Base-by-base conservation (phyloP, 169 alveolate genomes). In the Besnoitia besnoiti region DNA sequence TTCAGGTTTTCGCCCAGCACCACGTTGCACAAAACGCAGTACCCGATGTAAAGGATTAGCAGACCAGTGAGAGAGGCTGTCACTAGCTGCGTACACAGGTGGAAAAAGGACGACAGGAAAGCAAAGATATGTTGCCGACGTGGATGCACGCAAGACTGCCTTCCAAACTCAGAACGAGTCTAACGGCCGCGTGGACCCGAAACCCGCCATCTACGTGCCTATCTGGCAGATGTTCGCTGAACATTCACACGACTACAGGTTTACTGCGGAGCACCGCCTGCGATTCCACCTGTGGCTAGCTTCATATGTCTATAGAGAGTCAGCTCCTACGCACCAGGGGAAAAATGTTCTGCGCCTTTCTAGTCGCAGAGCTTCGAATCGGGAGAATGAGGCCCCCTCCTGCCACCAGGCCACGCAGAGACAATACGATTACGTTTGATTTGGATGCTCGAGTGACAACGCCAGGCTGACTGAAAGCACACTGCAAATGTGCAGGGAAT, bases 381-480 rank as follows among this genome's bases (percentile, higher is more conserved):
- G 90, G 90, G 35, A 85, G 30, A 12, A 85, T 37, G 40, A 85
- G 14, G 4, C 90, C 90, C 4, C 42, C 79, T 16, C 89, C 89
- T 80, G 89, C 40, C 30, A 14, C 42, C 12, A 46, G 35, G 87
- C 8, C 40, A n/a, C n/a, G n/a, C n/a, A n/a, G n/a, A n/a, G n/a
- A n/a, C n/a, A n/a, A n/a, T n/a, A n/a, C n/a, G n/a, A n/a, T n/a
- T n/a, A n/a, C n/a, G n/a, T n/a, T n/a, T n/a, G n/a, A n/a, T n/a
- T n/a, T n/a, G n/a, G n/a, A n/a, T n/a, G n/a, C n/a, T n/a, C n/a
- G n/a, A n/a, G n/a, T n/a, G n/a, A n/a, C n/a, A n/a, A n/a, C n/a
- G n/a, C n/a, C n/a, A n/a, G n/a, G n/a, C n/a, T n/a, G n/a, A n/a
- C n/a, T n/a, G n/a, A n/a, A n/a, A n/a, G n/a, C n/a, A n/a, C n/a